Base-by-base conservation (phyloP, 768 basidiomycete genomes). In the Trametes maxima region DNA sequence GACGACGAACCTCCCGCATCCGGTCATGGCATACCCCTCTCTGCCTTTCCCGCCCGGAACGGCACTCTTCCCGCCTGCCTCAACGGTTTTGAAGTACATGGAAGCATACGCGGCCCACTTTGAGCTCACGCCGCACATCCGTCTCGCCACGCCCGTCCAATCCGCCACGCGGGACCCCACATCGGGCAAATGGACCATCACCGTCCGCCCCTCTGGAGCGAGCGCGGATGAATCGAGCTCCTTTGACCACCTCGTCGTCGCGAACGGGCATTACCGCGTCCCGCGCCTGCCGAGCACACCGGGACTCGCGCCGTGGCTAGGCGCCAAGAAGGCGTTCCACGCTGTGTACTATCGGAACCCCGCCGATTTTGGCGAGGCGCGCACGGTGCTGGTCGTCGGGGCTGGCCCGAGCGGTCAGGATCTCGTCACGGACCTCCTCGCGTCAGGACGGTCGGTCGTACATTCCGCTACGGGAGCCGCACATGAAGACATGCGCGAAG, bases 1-100 rank as follows among this genome's bases (percentile, higher is more conserved):
- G 13, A 88, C 87, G n/a, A 88, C 92, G 0, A 94, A 94, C 66
- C 70, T 94, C 5, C 89, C 92, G 0, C 89, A 93, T 65, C 88
- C 88, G 1, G 60, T 87, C 50, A 94, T 94, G 92, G 82, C 82
- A 2, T 93, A 79, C 65, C 75, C 80, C 1, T 80, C 80, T 47
- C 85, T 83, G 67, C 68, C 79, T 0, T 93, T 92, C 67, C 89
- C 89, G 0, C 86, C 89, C 0, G 84, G 82, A 2, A 92, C 91
- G 0, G 79, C 86, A 1, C 76, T 92, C 25, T 94, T 81, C 71
- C 92, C 92, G 0, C 67, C 65, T 6, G 89, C 90, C 2, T 64
- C 77, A 0, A 74, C 75, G 6, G 89, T 95, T 1, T 80, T 83
- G 43, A 65, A 77, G n/a, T 96, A 96, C 72, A 77, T 95, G 11